A percentile compares a stretch with the other conserved stretches of the same genome.
phyloP scores from a whole-genome alignment of 169 alveolate species.

The Eimeria sp. region DNA sequence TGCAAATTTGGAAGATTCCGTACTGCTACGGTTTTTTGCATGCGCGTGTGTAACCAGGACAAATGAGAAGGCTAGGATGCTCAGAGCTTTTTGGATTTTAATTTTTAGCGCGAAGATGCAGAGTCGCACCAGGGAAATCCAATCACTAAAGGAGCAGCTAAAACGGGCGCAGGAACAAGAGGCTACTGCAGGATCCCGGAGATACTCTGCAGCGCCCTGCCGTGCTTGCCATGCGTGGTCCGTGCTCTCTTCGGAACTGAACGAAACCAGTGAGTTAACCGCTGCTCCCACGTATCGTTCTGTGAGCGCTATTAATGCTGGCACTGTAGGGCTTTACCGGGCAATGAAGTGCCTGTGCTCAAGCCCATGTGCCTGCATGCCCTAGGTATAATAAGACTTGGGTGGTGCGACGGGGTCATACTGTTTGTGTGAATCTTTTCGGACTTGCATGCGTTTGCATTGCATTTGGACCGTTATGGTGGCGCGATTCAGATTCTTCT shows the following conservation, averaged over 20 bases:
- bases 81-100: conserved; percentile 61
- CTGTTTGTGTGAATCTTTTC: not conserved
- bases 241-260: conserved; percentile 31
- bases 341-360: not conserved
- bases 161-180: conserved; percentile 42
- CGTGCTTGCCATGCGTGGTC: conserved; percentile 75
- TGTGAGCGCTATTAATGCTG: not conserved
- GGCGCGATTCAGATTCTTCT: not conserved
- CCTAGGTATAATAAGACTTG: not conserved
- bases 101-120: not conserved
- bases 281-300: not conserved
- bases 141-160: conserved; percentile 13
- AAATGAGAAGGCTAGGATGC: conserved; percentile 37
- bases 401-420: not conserved
- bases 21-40: not conserved
- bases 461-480: not conserved
- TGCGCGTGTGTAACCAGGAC: conserved; percentile 22
- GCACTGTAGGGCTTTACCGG: not conserved
- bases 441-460: not conserved
- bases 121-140: conserved; percentile 19
- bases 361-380: not conserved
- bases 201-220: conserved; percentile 25
- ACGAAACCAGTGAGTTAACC: conserved; percentile 13
- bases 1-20: not conserved
- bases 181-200: not conserved